Conservation (phyloP, 805 yeast species). For the Ogataea trehalophila region DNA sequence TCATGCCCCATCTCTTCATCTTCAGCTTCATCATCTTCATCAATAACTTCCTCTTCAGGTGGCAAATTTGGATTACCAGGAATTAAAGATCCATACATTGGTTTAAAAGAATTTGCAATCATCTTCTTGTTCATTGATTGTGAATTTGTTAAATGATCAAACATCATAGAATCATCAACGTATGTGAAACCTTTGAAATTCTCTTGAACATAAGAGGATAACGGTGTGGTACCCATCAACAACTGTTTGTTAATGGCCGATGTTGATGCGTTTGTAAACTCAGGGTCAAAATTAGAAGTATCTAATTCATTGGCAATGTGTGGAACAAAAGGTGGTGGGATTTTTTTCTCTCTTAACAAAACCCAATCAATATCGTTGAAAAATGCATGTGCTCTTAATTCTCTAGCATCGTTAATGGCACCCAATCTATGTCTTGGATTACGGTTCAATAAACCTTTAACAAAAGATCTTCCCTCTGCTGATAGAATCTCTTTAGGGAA, state of each 20-base stretch:
- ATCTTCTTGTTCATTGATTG: constrained; percentile 32
- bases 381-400: constrained; percentile 86
- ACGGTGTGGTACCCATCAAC: constrained; percentile 69
- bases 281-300: constrained; percentile 96
- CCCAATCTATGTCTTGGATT: constrained; percentile 96
- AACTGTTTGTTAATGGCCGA: constrained; percentile 68
- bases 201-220: constrained; percentile 93
- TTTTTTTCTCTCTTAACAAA: constrained; percentile 64
- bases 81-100: constrained; percentile 59
- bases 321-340: constrained; percentile 97
- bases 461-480: constrained; percentile 91
- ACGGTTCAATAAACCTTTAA: constrained; percentile 89
- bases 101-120: constrained; percentile 34
- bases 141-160: constrained; percentile 57
- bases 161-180: constrained; percentile 90
- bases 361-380: constrained; percentile 92
- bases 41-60: constrained; percentile 80
- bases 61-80: constrained; percentile 78
- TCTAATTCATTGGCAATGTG: constrained; percentile 87
- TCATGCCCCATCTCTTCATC: constrained; percentile 43
- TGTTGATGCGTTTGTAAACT: constrained; percentile 89
- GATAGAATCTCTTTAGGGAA: constrained; percentile 95
- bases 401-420: constrained; percentile 86
- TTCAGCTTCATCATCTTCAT: constrained; percentile 51
- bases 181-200: constrained; percentile 96